Base-by-base conservation (phyloP, 495 filamentous ascomycete species). In the Penicillium parvum region DNA sequence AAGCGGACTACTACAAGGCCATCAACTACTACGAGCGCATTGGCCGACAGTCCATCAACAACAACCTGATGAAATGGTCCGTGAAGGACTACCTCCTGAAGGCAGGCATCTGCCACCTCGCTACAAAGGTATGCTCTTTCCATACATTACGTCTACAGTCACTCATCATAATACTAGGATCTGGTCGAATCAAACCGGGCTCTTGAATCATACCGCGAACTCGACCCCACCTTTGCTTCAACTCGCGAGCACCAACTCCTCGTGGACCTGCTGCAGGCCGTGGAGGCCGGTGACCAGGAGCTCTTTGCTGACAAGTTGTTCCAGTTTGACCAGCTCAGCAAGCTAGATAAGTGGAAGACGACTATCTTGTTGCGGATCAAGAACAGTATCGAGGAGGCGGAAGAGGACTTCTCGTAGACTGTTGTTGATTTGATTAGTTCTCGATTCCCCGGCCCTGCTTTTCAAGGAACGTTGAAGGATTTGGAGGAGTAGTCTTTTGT, bases 341-440 rank as follows among this genome's bases (percentile, higher is more conserved):
- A 88, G 69, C 68, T 96, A 55, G 88, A 95, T 58, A 89, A 90
- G 72, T 96, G 91, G 90, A 91, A 95, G 82, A 94, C 85, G 41
- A 88, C 84, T 26, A 75, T 96, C 26, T 66, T 95, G 36, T 62
- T 95, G 54, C 76, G 81, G 55, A 72, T 96, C 55, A 95, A 96
- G 79, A 81, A 81, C 55, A 74, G 68, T 37, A 90, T 94, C 54
- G 84, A 88, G 69, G 78, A 81, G 57, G 74, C 80, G 45, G 82
- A 74, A 4, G 88, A 91, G 44, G 83, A 87, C 59, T 87, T 86
- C 47, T 84, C 83, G 43, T 87, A 66, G 54, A 60, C 27, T 21
- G 14, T 39, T 37, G 37, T 42, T 34, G 20, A 32, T 43, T 52
- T 41, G 15, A n/a, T 57, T 45, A 47, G n/a, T 32, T 50, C 41